A percentile compares a stretch with the other conserved stretches of the same genome.
phyloP scores from a whole-genome alignment of 257 asterid genomes.

The Ballota nigra region DNA sequence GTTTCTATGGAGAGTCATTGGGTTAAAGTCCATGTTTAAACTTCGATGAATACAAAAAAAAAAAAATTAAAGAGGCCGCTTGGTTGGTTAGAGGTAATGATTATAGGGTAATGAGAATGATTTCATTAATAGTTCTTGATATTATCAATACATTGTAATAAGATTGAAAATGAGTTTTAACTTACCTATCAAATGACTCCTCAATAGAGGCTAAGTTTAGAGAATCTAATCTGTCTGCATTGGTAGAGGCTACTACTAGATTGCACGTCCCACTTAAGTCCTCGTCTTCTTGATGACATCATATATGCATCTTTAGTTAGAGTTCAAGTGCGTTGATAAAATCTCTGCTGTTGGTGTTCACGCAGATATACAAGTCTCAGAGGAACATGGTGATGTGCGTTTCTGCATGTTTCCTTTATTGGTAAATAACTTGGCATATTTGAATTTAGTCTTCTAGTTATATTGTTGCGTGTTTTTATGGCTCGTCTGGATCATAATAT shows the following conservation, averaged over 20 bases:
- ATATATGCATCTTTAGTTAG: neutral
- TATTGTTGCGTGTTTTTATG: neutral
- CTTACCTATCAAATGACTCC: too few species aligned
- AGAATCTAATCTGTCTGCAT: neutral
- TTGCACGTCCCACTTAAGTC: neutral
- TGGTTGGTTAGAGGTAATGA: too few species aligned
- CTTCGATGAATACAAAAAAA: neutral
- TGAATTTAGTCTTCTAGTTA: neutral
- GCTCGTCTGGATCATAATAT: neutral
- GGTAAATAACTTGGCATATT: constrained; percentile 36
- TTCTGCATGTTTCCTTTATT: constrained; percentile 71
- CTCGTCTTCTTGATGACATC: neutral
- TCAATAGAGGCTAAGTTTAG: neutral
- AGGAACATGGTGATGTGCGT: constrained; percentile 70
- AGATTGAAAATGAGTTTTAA: too few species aligned
- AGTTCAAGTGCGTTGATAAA: neutral
- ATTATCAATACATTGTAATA: too few species aligned
- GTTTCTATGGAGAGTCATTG: neutral
- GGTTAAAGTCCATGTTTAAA: neutral
- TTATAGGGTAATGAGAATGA: too few species aligned
- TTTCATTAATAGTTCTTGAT: too few species aligned
- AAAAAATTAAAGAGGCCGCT: too few species aligned
- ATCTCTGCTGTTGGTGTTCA: constrained; percentile 15
- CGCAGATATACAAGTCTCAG: constrained; percentile 86
- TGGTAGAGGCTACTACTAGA: neutral